These are phyloP conservation scores for Saposhnikovia divaricata DNA, from an alignment of 129 eudicot species.

Conservation along the genomic window DNA sequence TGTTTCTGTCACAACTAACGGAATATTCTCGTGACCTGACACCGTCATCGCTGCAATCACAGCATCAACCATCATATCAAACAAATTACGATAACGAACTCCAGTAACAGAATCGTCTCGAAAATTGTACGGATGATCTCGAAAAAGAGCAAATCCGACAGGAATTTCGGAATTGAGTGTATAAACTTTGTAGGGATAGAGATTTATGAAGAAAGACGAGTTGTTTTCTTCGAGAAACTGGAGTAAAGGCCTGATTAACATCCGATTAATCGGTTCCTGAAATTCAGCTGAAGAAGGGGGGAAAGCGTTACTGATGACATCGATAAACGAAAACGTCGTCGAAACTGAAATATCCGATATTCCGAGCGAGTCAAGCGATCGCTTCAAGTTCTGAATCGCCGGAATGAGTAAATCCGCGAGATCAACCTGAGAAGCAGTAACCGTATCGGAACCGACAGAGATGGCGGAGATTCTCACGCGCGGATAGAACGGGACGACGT, in stretches of 20 bases:
- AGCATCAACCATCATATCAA: slow-evolving; percentile 78
- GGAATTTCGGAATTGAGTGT: slow-evolving; percentile 48
- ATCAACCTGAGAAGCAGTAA: slow-evolving; percentile 27
- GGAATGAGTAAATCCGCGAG: slow-evolving; percentile 42
- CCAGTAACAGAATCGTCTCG: slow-evolving; percentile 73
- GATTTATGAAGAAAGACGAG: slow-evolving; percentile 59
- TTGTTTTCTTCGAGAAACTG: slow-evolving; percentile 52
- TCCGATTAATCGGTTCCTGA: slow-evolving; percentile 33
- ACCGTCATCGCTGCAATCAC: slow-evolving; percentile 61
- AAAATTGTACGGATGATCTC: slow-evolving; percentile 49
- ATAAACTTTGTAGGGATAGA: slow-evolving; percentile 59
- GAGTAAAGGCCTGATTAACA: slow-evolving; percentile 54
- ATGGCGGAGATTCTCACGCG: slow-evolving; percentile 61
- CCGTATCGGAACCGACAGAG: slow-evolving; percentile 62
- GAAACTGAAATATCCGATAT: slow-evolving; percentile 55
- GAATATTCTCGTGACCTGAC: slow-evolving; percentile 71
- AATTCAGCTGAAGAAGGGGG: slow-evolving; percentile 91
- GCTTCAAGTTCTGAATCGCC: slow-evolving; percentile 60
- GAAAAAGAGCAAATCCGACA: slow-evolving; percentile 57
- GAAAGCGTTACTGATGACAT: slow-evolving; percentile 48
- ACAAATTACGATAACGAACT: slow-evolving; percentile 70
- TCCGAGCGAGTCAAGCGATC: slow-evolving; percentile 47
- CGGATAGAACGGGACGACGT: slow-evolving; percentile 78
- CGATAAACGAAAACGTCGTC: slow-evolving; percentile 62
- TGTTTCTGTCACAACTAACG: slow-evolving; percentile 63